phyloP scores from a whole-genome alignment of 2,329 filamentous ascomycete species.

The Monilinia aucupariae region DNA sequence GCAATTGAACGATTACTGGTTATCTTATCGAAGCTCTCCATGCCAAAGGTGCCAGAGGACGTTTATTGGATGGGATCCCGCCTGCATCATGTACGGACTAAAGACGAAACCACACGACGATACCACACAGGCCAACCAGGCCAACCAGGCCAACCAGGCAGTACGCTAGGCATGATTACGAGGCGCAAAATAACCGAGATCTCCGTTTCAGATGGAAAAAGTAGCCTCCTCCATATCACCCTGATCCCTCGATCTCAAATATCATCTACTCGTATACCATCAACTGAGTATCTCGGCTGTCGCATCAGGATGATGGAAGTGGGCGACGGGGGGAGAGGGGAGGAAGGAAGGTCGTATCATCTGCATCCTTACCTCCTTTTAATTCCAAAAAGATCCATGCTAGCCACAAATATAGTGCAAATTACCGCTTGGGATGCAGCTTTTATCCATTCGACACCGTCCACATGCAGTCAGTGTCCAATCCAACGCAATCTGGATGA shows the following conservation, averaged over 20 bases:
- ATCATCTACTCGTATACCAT: too few species aligned
- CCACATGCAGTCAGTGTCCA: not conserved
- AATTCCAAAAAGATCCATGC: slow-evolving; percentile 3
- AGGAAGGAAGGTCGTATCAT: not conserved
- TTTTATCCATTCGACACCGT: not conserved
- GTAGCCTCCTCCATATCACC: too few species aligned
- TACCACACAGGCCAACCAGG: not conserved
- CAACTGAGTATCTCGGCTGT: not conserved
- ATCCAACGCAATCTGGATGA: not conserved
- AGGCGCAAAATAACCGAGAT: not conserved
- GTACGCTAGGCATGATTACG: not conserved
- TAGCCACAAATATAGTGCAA: slow-evolving; percentile 14
- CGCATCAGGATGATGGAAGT: not conserved
- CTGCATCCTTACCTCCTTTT: not conserved
- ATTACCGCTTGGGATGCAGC: slow-evolving; percentile 12
- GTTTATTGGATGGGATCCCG: not conserved
- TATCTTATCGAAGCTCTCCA: not conserved
- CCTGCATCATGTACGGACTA: not conserved
- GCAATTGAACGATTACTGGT: not conserved
- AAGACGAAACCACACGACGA: not conserved
- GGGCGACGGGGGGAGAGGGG: not conserved
- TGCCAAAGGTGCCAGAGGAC: not conserved
- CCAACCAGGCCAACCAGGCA: not conserved
- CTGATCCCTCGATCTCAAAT: too few species aligned
- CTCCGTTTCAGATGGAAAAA: not conserved